phyloP scores from a whole-genome alignment of 352 stramenopile species.

The Phytophthora meadii region DNA sequence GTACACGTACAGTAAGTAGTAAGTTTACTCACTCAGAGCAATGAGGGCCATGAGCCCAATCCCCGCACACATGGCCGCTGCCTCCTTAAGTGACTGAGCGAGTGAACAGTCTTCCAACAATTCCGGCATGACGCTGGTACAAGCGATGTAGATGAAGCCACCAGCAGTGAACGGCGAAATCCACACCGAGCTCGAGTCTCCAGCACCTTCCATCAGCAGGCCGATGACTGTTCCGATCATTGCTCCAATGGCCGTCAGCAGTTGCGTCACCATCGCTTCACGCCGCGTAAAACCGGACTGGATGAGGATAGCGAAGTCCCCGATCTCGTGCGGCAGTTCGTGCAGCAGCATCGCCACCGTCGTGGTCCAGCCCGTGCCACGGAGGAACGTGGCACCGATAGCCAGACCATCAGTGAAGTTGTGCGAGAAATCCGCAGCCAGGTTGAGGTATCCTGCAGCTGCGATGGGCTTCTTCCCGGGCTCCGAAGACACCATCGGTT shows the following conservation, averaged over 20 bases:
- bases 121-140: slow-evolving; percentile 91
- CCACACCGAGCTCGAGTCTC: slow-evolving; percentile 75
- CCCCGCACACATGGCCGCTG: slow-evolving; percentile 67
- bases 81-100: slow-evolving; percentile 72
- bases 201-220: slow-evolving; percentile 76
- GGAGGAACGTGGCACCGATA: slow-evolving; percentile 91
- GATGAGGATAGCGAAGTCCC: slow-evolving; percentile 93
- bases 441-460: slow-evolving; percentile 90
- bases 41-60: slow-evolving; percentile 86
- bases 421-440: slow-evolving; percentile 91
- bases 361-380: slow-evolving; percentile 81
- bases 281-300: slow-evolving; percentile 90
- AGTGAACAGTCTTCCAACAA: slow-evolving; percentile 89
- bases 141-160: slow-evolving; percentile 95
- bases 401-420: slow-evolving; percentile 95
- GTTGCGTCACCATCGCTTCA: slow-evolving; percentile 91
- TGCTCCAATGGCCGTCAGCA: slow-evolving; percentile 91
- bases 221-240: slow-evolving; percentile 91
- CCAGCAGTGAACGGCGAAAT: slow-evolving; percentile 88
- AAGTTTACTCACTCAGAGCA: slow-evolving; percentile 65
- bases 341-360: slow-evolving; percentile 91
- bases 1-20: background rate
- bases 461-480: slow-evolving; percentile 58
- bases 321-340: slow-evolving; percentile 93
- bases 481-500: slow-evolving; percentile 14